Conservation (phyloP, 2,329 filamentous ascomycete genomes). For the Calonectria hawksworthii region DNA sequence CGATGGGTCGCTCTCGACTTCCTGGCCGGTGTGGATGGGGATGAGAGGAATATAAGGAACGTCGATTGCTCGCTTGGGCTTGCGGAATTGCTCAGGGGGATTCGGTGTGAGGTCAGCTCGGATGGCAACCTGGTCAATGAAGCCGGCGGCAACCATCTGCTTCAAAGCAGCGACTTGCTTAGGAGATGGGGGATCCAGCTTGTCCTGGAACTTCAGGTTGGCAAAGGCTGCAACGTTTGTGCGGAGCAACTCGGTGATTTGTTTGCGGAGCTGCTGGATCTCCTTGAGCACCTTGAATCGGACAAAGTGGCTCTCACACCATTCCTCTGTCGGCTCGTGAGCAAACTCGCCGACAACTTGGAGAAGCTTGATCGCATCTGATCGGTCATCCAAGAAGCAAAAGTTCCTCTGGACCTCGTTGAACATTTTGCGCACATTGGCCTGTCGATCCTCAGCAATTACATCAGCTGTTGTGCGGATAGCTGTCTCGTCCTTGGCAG, state of each 20-base stretch:
- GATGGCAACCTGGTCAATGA: conserved; percentile 94
- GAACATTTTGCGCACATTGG: conserved; percentile 71
- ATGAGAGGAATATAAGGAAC: conserved; percentile 92
- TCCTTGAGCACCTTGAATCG: conserved; percentile 90
- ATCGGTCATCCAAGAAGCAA: conserved; percentile 83
- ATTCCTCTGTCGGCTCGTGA: conserved; percentile 77
- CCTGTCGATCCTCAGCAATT: conserved; percentile 77
- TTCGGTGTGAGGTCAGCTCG: conserved; percentile 87
- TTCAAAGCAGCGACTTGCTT: conserved; percentile 85
- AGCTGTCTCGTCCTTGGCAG: conserved; percentile 61
- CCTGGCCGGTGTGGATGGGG: conserved; percentile 66
- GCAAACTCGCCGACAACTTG: conserved; percentile 91
- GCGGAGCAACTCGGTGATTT: conserved; percentile 85
- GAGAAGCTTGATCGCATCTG: conserved; percentile 91
- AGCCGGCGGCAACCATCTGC: conserved; percentile 92
- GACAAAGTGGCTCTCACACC: conserved; percentile 88
- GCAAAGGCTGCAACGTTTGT: conserved; percentile 78
- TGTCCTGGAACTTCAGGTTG: conserved; percentile 68
- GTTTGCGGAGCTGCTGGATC: conserved; percentile 83
- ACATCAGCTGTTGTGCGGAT: conserved; percentile 77
- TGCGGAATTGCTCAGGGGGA: conserved; percentile 75
- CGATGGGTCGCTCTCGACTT: conserved; percentile 69
- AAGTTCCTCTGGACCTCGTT: conserved; percentile 84
- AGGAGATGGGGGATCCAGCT: conserved; percentile 70
- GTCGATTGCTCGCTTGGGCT: conserved; percentile 88